phyloP scores from a whole-genome alignment of 169 alveolate species.

The Plasmodium gaboni region DNA sequence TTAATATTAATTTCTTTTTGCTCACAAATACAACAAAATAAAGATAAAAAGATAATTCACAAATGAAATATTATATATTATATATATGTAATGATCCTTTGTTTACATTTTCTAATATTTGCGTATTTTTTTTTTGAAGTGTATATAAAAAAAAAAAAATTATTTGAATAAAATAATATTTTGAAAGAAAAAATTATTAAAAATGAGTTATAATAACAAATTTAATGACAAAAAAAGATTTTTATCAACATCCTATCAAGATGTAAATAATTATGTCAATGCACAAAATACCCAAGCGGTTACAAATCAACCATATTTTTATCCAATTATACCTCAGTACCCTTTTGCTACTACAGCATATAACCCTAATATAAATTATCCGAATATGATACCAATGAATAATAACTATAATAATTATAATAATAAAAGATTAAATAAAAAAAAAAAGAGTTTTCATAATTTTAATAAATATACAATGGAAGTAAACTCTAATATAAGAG shows the following conservation, averaged over 20 bases:
- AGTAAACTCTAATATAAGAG: slow-evolving; percentile 3
- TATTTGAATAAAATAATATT: too few relatives aligned
- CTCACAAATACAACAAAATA: too few relatives aligned
- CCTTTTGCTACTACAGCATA: slow-evolving; percentile 14
- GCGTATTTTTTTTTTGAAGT: background rate
- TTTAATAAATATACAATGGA: slow-evolving; percentile 14
- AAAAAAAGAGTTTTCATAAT: slow-evolving; percentile 29
- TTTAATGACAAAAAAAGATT: slow-evolving; percentile 50
- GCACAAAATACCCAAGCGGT: background rate
- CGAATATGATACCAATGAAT: slow-evolving; percentile 14
- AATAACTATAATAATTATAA: slow-evolving; percentile 14
- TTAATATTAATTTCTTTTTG: too few relatives aligned
- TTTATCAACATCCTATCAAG: slow-evolving; percentile 5
- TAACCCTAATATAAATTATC: slow-evolving; percentile 12
- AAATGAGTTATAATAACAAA: slow-evolving; percentile 21
- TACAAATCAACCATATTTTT: background rate
- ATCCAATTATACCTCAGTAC: slow-evolving; percentile 19
- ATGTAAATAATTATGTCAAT: slow-evolving; percentile 1
- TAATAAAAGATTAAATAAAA: slow-evolving; percentile 29
- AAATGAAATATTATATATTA: too few relatives aligned
- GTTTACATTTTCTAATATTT: too few relatives aligned
- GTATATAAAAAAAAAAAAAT: background rate
- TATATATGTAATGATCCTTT: too few relatives aligned
- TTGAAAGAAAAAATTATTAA: too few relatives aligned
- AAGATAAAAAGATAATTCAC: too few relatives aligned